phyloP scores from a whole-genome alignment of 495 filamentous ascomycete species.

The Aspergillus conjunctus region DNA sequence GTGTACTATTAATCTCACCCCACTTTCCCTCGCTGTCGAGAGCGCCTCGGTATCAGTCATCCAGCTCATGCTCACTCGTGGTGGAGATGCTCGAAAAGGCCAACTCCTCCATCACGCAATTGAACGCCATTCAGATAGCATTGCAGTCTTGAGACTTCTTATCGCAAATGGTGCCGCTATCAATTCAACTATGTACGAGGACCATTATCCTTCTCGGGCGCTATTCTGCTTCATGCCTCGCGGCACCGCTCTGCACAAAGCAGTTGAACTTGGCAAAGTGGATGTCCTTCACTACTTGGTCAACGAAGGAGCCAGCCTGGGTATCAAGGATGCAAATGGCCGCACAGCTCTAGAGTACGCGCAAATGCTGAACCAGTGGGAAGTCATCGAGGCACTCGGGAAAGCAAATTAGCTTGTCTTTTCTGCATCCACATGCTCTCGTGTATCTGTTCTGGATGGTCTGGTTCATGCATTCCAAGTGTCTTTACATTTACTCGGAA shows the following conservation, averaged over 20 bases:
- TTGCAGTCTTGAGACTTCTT: constrained; percentile 24
- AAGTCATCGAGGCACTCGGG: constrained; percentile 7
- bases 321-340: constrained; percentile 20
- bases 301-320: constrained; percentile 17
- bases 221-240: constrained; percentile 18
- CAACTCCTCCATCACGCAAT: constrained; percentile 28
- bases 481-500: background rate
- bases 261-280: constrained; percentile 13
- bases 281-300: constrained; percentile 24
- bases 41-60: constrained; percentile 22
- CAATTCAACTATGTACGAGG: constrained; percentile 22
- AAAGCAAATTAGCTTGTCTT: constrained; percentile 12
- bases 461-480: background rate
- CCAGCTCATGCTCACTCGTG: constrained; percentile 20
- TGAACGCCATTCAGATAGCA: constrained; percentile 19
- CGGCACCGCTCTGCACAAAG: constrained; percentile 28
- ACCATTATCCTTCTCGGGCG: constrained; percentile 21
- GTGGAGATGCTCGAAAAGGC: constrained; percentile 26
- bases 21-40: constrained; percentile 27
- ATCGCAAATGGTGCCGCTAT: constrained; percentile 18
- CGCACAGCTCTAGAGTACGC: constrained; percentile 20
- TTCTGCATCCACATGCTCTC: background rate
- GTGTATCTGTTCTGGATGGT: background rate
- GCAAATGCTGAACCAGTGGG: constrained; percentile 7
- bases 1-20: constrained; percentile 26